phyloP scores from a whole-genome alignment of 2,329 filamentous ascomycete genomes.

The Aspergillus sp. region DNA sequence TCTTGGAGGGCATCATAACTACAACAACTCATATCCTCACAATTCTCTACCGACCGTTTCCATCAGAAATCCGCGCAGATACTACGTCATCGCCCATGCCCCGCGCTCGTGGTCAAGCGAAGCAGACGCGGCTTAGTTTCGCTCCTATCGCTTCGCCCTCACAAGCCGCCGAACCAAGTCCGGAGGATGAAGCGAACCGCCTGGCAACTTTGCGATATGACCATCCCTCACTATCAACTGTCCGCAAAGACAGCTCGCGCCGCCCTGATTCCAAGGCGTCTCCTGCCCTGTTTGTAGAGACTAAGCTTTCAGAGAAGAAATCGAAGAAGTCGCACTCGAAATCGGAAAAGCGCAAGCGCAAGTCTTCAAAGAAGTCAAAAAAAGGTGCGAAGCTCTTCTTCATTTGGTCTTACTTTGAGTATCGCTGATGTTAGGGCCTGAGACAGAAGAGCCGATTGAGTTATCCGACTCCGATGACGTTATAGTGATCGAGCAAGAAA shows the following conservation, averaged over 20 bases:
- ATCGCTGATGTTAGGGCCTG: background rate
- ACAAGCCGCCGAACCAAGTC: slow-evolving; percentile 17
- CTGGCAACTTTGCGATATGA: slow-evolving; percentile 33
- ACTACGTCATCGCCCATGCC: slow-evolving; percentile 22
- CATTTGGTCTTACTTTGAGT: background rate
- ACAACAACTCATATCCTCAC: background rate
- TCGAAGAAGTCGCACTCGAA: slow-evolving; percentile 3
- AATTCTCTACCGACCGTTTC: background rate
- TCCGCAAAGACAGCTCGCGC: slow-evolving; percentile 9
- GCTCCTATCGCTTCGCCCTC: slow-evolving; percentile 31
- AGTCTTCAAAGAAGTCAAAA: slow-evolving; percentile 3
- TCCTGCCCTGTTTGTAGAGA: slow-evolving; percentile 7
- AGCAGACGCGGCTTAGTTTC: slow-evolving; percentile 46
- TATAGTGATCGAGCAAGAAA: slow-evolving; percentile 8
- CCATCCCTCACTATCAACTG: slow-evolving; percentile 23
- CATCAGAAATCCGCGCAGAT: background rate
- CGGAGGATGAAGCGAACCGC: slow-evolving; percentile 22
- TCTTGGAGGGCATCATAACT: background rate
- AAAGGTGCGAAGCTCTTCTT: background rate
- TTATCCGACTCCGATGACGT: background rate
- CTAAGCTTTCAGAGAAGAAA: slow-evolving; percentile 2
- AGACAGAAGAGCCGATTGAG: background rate
- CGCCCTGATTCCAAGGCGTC: slow-evolving; percentile 5
- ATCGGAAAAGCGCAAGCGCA: slow-evolving; percentile 2
- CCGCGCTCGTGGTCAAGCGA: slow-evolving; percentile 29